Percentiles rank a stretch among this genome's conserved stretches.
These are phyloP conservation scores for Podila horticola DNA, from an alignment of 192 early-diverging fungal species.

Conservation along the genomic window DNA sequence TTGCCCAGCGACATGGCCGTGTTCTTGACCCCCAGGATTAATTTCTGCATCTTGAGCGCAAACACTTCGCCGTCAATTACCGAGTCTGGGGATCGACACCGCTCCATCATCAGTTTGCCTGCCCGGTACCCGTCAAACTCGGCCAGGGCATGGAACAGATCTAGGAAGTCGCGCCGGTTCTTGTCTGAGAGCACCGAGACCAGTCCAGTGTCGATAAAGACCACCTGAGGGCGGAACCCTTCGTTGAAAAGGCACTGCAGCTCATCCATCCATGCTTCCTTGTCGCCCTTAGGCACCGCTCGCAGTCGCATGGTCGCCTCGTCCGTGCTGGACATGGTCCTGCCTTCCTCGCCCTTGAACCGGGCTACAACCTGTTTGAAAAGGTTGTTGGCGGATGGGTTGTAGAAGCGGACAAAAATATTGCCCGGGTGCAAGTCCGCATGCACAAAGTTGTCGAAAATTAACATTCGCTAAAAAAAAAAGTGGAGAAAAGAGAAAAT, in stretches of 20 bases:
- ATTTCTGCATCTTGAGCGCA: slow-evolving; percentile 80
- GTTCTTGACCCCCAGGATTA: slow-evolving; percentile 77
- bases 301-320: slow-evolving; percentile 52
- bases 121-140: slow-evolving; percentile 88
- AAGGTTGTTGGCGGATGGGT: slow-evolving; percentile 64
- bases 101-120: slow-evolving; percentile 88
- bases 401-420: slow-evolving; percentile 85
- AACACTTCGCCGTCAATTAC: slow-evolving; percentile 83
- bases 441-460: slow-evolving; percentile 94
- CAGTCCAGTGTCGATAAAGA: slow-evolving; percentile 94
- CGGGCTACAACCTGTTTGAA: slow-evolving; percentile 56
- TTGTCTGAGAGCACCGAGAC: slow-evolving; percentile 76
- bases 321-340: slow-evolving; percentile 49
- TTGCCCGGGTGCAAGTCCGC: slow-evolving; percentile 96
- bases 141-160: slow-evolving; percentile 89
- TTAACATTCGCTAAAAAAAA: slow-evolving; percentile 81
- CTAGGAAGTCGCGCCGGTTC: slow-evolving; percentile 90
- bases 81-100: slow-evolving; percentile 76
- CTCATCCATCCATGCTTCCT: slow-evolving; percentile 54
- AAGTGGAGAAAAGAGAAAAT: slow-evolving; percentile 53
- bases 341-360: slow-evolving; percentile 22
- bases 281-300: slow-evolving; percentile 38
- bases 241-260: slow-evolving; percentile 64
- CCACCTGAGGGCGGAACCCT: slow-evolving; percentile 81
- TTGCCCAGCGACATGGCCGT: slow-evolving; percentile 80